A percentile compares a stretch with the other conserved stretches of the same genome.
Conservation (phyloP, 2,329 filamentous ascomycete species). For the Colletotrichum musae region DNA sequence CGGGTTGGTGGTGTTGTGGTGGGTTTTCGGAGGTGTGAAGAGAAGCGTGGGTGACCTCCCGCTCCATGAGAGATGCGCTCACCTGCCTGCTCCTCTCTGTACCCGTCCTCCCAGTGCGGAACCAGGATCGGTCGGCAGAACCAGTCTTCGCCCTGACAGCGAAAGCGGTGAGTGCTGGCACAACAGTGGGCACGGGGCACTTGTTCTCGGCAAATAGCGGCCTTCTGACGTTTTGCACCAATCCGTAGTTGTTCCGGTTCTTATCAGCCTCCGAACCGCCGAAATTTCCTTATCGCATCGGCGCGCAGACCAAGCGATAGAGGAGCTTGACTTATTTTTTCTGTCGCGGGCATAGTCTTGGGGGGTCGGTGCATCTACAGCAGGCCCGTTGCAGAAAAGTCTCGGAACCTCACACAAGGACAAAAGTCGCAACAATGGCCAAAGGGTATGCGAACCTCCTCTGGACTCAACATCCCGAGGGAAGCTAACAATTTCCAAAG, state of each 20-base stretch:
- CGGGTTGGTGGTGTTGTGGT: conserved; percentile 40
- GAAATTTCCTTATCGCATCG: conserved; percentile 29
- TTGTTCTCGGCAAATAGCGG: conserved; percentile 40
- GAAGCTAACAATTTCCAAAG: not conserved
- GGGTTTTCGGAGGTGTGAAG: conserved; percentile 41
- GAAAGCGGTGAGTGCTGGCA: conserved; percentile 42
- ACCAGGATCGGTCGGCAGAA: conserved; percentile 43
- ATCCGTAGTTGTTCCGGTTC: conserved; percentile 37
- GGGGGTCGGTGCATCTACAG: conserved; percentile 33
- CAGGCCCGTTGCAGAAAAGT: conserved; percentile 27
- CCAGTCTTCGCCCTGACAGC: conserved; percentile 37
- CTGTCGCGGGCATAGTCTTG: conserved; percentile 6
- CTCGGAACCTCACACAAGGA: conserved; percentile 2
- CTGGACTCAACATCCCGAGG: too few relatives aligned
- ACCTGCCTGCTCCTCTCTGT: conserved; percentile 40
- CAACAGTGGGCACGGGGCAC: conserved; percentile 38
- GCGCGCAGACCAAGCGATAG: conserved; percentile 21
- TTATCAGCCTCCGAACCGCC: conserved; percentile 33
- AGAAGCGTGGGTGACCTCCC: conserved; percentile 43
- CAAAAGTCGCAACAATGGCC: conserved; percentile 39
- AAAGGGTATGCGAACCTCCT: conserved; percentile 39
- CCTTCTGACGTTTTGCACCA: conserved; percentile 37
- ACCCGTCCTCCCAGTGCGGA: conserved; percentile 39
- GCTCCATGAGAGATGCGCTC: conserved; percentile 42
- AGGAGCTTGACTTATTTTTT: conserved; percentile 37